Evolutionary conservation across 352 stramenopile genomes (phyloP), one percentile per base, ranked within the genome.

Genomic region (Bremia lactucae): DNA sequence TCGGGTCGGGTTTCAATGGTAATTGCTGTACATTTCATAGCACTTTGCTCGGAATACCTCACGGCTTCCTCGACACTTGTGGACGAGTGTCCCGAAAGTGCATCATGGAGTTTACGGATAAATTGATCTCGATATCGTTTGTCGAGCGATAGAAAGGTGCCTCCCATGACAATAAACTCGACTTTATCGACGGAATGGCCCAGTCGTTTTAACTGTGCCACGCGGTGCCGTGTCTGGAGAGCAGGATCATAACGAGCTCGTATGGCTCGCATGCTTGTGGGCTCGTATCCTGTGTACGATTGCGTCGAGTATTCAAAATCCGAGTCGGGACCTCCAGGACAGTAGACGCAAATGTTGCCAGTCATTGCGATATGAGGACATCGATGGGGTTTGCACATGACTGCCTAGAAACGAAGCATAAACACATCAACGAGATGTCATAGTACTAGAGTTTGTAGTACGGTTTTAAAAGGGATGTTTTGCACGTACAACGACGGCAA

Each of bases 161-260:
- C 95, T 24, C 95, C 95, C 93, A 98, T 98, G 37, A 98, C 92
- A 48, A 98, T 97, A 52, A 97, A 98, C 60, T 98, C 95, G 50
- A 86, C 73, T 72, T 98, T 98, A 63, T 98, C 93, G 8, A 98
- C 92, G 5, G 65, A 83, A 59, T 98, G 95, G 15, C 94, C 95
- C 1, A 95, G 60, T 9, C 72, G 62, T 37, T 75, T 76, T 36
- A 94, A 54, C 49, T 94, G 93, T 3, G 93, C 81, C 6, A 98
- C 85, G 36, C 94, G 72, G 31, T 90, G 86, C 31, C 93, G 79
- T 0, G 93, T 95, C 71, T 98, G 94, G 42, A 81, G 65, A 49
- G 86, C 97, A 4, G 94, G 93, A 68, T 98, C 86, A 55, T 98
- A 98, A 11, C 94, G 62, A 23, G 89, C 92, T 15, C 94, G 84